phyloP scores from a whole-genome alignment of 305 asterid genomes.

The Salvia sclarea region DNA sequence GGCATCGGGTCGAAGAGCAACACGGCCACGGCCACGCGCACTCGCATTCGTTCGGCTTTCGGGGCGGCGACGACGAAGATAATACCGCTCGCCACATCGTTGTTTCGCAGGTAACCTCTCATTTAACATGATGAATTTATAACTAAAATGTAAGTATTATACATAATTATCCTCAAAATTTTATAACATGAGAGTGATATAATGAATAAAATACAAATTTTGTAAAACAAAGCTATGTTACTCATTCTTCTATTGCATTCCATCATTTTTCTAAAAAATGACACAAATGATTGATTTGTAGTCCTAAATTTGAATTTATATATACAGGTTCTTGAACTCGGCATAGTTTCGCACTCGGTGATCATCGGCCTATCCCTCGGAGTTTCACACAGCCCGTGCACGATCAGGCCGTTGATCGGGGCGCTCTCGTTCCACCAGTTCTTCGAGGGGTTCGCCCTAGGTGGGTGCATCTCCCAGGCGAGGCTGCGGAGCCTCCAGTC shows the following conservation, averaged over 20 bases:
- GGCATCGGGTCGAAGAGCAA: conserved; percentile 39
- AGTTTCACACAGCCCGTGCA: conserved; percentile 85
- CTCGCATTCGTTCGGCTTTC: conserved; percentile 52
- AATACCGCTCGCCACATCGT: conserved; percentile 63
- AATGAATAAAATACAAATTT: no score
- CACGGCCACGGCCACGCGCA: conserved; percentile 69
- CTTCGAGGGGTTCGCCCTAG: conserved; percentile 92
- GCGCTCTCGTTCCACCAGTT: conserved; percentile 90
- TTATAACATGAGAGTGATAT: no score
- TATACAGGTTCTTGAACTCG: conserved; percentile 82
- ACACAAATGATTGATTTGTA: neutral
- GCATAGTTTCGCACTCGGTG: conserved; percentile 89
- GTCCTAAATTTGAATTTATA: neutral
- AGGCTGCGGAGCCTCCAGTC: conserved; percentile 55
- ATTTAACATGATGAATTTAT: no score
- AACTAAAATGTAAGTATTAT: no score
- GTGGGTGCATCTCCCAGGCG: conserved; percentile 96
- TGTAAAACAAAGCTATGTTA: neutral
- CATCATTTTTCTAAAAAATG: neutral
- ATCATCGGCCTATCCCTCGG: conserved; percentile 90
- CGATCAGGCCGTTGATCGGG: conserved; percentile 76
- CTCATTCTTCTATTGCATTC: neutral
- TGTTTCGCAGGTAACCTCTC: conserved; percentile 68
- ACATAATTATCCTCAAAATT: no score
- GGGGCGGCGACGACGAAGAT: conserved; percentile 53